Base-by-base conservation (phyloP, 345 rosid species). In the Acer yangbiense region DNA sequence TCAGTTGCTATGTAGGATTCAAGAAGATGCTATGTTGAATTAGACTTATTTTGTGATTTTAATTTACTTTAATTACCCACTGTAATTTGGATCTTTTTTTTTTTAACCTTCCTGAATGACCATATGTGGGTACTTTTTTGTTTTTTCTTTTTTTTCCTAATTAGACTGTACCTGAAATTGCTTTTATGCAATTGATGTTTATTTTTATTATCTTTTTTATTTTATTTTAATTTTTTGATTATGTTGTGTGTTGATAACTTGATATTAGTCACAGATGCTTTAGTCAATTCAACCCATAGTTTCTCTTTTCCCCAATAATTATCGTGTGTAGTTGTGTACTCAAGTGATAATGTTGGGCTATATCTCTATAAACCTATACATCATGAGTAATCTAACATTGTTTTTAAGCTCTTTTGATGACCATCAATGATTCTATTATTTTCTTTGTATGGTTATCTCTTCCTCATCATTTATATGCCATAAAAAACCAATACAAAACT, bases 1-100 rank as follows among this genome's bases (percentile, higher is more conserved):
- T 74, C 84, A 90, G 82, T 74, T 93, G 85, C 79, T 95, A 75
- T 79, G 80, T 82, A 82, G 87, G 88, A 90, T 87, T 84, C 89
- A 92, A 63, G 86, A 92, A 83, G 89, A 90, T 48, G 63, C 66
- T 68, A 43, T 72, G 73, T 50, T 74, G 74, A 81, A 69, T 46
- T 80, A 43, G 52, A 66, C 70, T 69, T n/a, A 4, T 60, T 60
- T 68, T 27, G n/a, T 57, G 48, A 58, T 46, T 64, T 72, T 63
- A 7, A 7, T 43, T 43, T 25, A 10, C 48, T 44, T 80, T 54
- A 16, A 35, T 61, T 72, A 52, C 57, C 72, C 79, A 72, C 80
- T 86, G 81, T 66, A 72, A 35, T 74, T 74, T 32, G 67, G 16
- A 23, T 54, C 14, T 65, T 68, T 71, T 23, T 27, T 27, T 67